Base-by-base conservation (phyloP, 2,329 filamentous ascomycete species). In the Gaeumannomyces tritici region DNA sequence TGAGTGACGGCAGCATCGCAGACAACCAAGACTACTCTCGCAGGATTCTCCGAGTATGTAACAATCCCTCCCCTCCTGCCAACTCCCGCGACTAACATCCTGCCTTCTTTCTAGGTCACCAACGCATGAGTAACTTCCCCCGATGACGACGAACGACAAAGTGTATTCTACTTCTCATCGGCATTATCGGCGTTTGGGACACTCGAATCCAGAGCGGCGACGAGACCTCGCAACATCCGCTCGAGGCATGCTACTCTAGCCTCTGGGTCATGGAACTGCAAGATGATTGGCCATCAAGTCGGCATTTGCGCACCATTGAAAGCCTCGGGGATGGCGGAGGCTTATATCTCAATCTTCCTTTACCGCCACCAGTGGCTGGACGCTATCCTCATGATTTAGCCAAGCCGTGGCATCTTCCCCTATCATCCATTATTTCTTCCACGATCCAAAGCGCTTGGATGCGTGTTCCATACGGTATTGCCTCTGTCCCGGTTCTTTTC, bases 1-100 rank as follows among this genome's bases (percentile, higher is more conserved):
- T 93, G 78, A 97, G 93, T 76, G 91, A 95, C 71, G 93, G 93
- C 68, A 97, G 93, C 75, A 97, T 98, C 74, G 93, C 93, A 61
- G 93, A 98, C 74, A 96, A 97, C 76, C 87, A 96, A 76, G 93
- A 98, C 75, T 98, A 96, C 78, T 97, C 93, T 66, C 87, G 93
- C 77, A 89, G 90, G 77, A 97, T 98, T 76, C 84, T 98, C 72
- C 90, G 96, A 86, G 93, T 96, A 83, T 67, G 84, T 78, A 15
- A 18, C 54, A 26, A 57, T 27, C 12, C 6, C 21, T 12, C 15
- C 26, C 21, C 11, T 27, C 33, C 4, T 18, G 56, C 7, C 9
- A 0, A n/a, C n/a, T n/a, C n/a, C n/a, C n/a, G n/a, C n/a, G n/a
- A 33, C 4, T n/a, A 21, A 42, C 26, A 35, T 55, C 29, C 54